Percentiles rank a stretch among this genome's conserved stretches.
These are phyloP conservation scores for Magnolia changhungtana DNA, from an alignment of 164 flowering plant genomes.

Conservation along the genomic window DNA sequence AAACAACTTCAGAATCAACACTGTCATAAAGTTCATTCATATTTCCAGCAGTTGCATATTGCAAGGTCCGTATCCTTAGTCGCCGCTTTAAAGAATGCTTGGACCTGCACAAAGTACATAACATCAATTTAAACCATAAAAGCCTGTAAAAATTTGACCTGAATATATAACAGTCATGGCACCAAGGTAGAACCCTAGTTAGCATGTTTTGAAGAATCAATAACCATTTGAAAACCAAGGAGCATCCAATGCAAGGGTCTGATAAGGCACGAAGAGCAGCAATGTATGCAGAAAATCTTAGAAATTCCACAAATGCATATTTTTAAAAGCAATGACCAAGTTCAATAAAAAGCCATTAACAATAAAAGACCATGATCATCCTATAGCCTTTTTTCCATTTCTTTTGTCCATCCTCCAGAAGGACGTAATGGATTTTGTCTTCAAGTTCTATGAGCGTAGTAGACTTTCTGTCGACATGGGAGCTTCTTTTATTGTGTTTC, in stretches of 20 bases:
- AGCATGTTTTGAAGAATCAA: neutral
- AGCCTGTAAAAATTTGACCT: neutral
- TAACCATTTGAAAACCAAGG: neutral
- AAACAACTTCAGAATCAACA: slow-evolving; percentile 90
- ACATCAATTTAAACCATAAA: neutral
- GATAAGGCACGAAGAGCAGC: neutral
- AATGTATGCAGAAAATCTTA: neutral
- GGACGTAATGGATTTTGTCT: too few species aligned
- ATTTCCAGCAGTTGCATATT: slow-evolving; percentile 61
- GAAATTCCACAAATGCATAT: neutral
- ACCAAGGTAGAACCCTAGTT: neutral
- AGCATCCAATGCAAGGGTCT: neutral
- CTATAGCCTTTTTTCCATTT: too few species aligned
- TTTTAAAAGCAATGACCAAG: neutral
- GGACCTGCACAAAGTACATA: slow-evolving; percentile 33
- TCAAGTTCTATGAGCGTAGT: too few species aligned
- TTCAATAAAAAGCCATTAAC: too few species aligned
- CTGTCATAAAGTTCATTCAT: slow-evolving; percentile 79
- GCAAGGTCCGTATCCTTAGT: slow-evolving; percentile 82
- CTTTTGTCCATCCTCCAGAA: too few species aligned
- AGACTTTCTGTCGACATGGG: too few species aligned
- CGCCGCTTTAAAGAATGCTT: slow-evolving; percentile 67
- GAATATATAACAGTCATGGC: neutral
- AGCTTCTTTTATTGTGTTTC: too few species aligned
- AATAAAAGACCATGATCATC: too few species aligned